Conservation (phyloP, 2,329 filamentous ascomycete genomes). For the Cordyceps fumosorosea region DNA sequence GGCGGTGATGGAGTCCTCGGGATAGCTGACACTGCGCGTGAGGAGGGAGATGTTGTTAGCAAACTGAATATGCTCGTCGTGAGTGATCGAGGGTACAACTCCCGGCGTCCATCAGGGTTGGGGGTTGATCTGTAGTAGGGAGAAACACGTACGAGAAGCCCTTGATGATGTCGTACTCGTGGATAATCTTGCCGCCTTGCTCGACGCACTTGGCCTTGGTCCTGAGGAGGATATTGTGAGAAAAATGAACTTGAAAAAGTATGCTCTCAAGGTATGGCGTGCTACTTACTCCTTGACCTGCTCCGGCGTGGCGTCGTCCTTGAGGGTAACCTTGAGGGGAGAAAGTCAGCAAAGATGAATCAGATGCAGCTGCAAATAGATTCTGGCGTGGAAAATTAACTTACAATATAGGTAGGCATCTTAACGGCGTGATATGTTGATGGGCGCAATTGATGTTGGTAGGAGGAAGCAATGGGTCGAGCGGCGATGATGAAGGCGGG, state of each 20-base stretch:
- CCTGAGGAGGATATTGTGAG: slow-evolving; percentile 33
- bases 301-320: slow-evolving; percentile 58
- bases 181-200: slow-evolving; percentile 75
- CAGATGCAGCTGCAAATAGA: too few species aligned
- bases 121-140: neutral
- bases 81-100: neutral
- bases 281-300: slow-evolving; percentile 59
- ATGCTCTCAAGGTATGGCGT: neutral
- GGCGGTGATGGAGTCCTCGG: slow-evolving; percentile 57
- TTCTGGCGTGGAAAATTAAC: slow-evolving; percentile 10
- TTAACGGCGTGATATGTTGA: slow-evolving; percentile 20
- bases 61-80: neutral
- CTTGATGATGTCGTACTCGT: slow-evolving; percentile 84
- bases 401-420: slow-evolving; percentile 53
- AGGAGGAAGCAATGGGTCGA: slow-evolving; percentile 2
- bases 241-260: neutral
- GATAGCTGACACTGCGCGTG: slow-evolving; percentile 60
- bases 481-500: slow-evolving; percentile 12
- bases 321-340: slow-evolving; percentile 64
- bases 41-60: slow-evolving; percentile 3
- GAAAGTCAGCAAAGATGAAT: neutral
- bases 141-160: slow-evolving; percentile 73
- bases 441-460: neutral
- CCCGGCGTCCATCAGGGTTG: neutral
- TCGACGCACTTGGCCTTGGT: slow-evolving; percentile 69